Conservation (phyloP, 139 green algal species). For the Ettlia oleoabundans region DNA sequence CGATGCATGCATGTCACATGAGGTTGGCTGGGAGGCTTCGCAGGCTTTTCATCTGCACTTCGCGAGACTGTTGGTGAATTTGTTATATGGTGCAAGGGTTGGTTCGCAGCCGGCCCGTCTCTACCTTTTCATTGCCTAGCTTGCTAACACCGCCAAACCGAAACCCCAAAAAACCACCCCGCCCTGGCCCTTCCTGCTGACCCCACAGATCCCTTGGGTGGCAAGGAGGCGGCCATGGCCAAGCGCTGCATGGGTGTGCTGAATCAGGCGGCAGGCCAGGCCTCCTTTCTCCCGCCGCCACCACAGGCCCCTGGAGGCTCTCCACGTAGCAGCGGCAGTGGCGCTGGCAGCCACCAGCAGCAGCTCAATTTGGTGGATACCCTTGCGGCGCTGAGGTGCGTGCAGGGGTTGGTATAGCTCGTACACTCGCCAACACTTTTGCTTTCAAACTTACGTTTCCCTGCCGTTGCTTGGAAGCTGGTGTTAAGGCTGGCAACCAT, state of each 20-base stretch:
- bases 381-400: conserved; percentile 12
- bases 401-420: background rate
- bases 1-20: background rate
- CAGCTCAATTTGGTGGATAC: conserved; percentile 17
- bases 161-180: no score
- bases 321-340: background rate
- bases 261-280: background rate
- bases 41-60: no score
- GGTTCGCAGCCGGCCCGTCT: no score
- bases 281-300: background rate
- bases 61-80: no score
- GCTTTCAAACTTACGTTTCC: no score
- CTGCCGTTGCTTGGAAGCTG: no score
- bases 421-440: background rate
- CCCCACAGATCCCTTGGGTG: conserved; percentile 5
- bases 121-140: no score
- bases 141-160: no score
- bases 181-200: no score
- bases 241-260: conserved; percentile 20
- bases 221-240: conserved; percentile 10
- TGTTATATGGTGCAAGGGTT: no score
- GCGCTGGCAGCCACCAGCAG: conserved; percentile 13
- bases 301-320: no score
- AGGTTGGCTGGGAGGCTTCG: background rate
- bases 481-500: no score